Conservation (phyloP, 768 basidiomycete species). For the Rhodotorula paludigena region DNA sequence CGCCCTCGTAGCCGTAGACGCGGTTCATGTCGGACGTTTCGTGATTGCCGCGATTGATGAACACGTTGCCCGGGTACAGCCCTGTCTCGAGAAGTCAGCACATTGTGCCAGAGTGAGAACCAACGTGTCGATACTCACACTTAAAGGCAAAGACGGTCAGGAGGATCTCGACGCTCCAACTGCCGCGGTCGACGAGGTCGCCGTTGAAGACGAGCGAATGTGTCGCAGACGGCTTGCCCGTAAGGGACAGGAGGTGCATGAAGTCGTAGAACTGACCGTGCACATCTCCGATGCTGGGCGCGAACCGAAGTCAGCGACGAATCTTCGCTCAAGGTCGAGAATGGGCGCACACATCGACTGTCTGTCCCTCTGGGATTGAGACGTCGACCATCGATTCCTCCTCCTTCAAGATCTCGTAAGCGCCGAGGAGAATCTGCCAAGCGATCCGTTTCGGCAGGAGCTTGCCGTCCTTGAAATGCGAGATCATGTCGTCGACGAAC, state of each 20-base stretch:
- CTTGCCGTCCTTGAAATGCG: conserved; percentile 92
- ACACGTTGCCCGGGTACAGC: conserved; percentile 85
- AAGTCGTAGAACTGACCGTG: conserved; percentile 97
- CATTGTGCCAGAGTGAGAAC: not conserved
- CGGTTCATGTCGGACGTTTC: conserved; percentile 96
- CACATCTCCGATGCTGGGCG: conserved; percentile 62
- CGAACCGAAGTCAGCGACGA: not conserved
- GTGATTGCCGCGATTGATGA: conserved; percentile 93
- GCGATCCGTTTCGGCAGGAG: conserved; percentile 64
- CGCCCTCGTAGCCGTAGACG: conserved; percentile 77
- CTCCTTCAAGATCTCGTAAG: conserved; percentile 65
- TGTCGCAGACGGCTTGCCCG: conserved; percentile 75
- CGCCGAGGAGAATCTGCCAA: conserved; percentile 92
- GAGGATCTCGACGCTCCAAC: conserved; percentile 89
- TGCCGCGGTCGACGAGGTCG: conserved; percentile 96
- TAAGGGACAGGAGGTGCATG: conserved; percentile 75
- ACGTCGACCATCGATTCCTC: conserved; percentile 79
- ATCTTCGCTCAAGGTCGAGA: no score
- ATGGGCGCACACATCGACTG: conserved; percentile 58
- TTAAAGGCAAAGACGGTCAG: conserved; percentile 91
- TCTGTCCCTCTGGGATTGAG: conserved; percentile 66
- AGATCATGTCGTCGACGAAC: conserved; percentile 79
- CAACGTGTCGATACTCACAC: conserved; percentile 47
- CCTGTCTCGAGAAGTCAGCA: no score
- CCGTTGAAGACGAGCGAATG: conserved; percentile 88